These are phyloP conservation scores for Trichosporon ovoides DNA, from an alignment of 1,284 basidiomycete genomes.

Conservation along the genomic window DNA sequence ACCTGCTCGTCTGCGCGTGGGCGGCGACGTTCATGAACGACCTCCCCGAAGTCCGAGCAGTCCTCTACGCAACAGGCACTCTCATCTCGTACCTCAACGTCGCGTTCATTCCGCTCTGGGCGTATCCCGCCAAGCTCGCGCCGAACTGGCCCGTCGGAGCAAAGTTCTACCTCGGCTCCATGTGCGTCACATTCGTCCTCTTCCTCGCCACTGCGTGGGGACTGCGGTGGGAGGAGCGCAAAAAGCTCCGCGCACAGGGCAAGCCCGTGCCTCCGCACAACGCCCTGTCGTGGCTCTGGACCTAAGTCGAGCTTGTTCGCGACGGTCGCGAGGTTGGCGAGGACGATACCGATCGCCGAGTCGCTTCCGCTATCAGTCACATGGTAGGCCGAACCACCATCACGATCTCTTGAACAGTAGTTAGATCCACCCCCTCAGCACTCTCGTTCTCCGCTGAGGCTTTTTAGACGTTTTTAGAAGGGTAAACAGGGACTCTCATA, in stretches of 20 bases:
- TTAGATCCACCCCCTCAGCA: too few species aligned
- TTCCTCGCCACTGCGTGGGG: conserved; percentile 15
- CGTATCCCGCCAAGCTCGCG: conserved; percentile 13
- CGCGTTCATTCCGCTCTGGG: conserved; percentile 17
- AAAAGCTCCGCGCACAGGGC: conserved; percentile 6
- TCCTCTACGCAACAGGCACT: conserved; percentile 15
- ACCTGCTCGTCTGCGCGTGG: conserved; percentile 12
- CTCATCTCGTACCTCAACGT: conserved; percentile 14
- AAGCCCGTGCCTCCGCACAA: conserved; percentile 6
- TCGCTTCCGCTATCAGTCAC: too few species aligned
- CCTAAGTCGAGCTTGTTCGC: too few species aligned
- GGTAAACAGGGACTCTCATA: too few species aligned
- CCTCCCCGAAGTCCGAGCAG: conserved; percentile 11
- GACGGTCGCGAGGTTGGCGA: too few species aligned
- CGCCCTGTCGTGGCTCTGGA: conserved; percentile 13
- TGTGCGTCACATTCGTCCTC: conserved; percentile 4
- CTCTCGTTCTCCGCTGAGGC: too few species aligned
- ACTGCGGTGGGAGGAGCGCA: conserved; percentile 16
- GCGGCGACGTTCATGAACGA: conserved; percentile 11
- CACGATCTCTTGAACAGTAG: too few species aligned
- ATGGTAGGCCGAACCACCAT: too few species aligned
- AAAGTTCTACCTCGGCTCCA: conserved; percentile 19
- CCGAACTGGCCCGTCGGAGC: conserved; percentile 17
- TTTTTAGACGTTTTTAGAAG: too few species aligned
- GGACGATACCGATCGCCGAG: too few species aligned